These are phyloP conservation scores for Peronospora destructor DNA, from an alignment of 352 stramenopile species.

Conservation along the genomic window DNA sequence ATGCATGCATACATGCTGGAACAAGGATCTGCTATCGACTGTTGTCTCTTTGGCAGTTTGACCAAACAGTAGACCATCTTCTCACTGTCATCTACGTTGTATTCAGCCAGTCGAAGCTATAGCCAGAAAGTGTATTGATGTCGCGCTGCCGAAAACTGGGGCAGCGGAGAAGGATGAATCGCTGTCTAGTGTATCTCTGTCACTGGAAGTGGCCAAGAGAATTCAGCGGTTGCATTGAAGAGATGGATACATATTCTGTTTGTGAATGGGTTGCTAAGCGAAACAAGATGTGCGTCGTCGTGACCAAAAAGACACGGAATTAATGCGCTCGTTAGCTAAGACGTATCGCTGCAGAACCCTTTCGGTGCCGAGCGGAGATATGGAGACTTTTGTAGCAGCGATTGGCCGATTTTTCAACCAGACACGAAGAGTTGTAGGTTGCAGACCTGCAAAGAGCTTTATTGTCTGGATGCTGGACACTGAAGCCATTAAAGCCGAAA, in stretches of 20 bases:
- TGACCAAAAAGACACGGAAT: conserved; percentile 33
- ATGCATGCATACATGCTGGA: conserved; percentile 57
- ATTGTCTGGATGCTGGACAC: conserved; percentile 5
- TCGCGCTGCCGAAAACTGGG: conserved; percentile 31
- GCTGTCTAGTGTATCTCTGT: conserved; percentile 39
- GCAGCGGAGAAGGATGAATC: conserved; percentile 25
- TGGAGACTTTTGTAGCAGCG: conserved; percentile 21
- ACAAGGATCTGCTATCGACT: conserved; percentile 42
- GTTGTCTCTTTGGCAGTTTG: conserved; percentile 62
- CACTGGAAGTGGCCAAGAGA: conserved; percentile 67
- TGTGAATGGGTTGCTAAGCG: conserved; percentile 38
- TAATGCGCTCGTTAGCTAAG: conserved; percentile 60
- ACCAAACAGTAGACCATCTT: conserved; percentile 44
- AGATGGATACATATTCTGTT: conserved; percentile 30
- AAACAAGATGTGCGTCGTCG: conserved; percentile 71
- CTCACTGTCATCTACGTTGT: conserved; percentile 57
- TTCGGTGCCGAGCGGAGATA: conserved; percentile 34
- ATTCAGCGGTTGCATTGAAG: conserved; percentile 41
- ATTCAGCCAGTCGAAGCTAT: conserved; percentile 35
- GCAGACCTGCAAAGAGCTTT: too few relatives aligned
- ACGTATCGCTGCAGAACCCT: too few relatives aligned
- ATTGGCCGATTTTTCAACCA: conserved; percentile 7
- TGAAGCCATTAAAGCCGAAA: conserved; percentile 1
- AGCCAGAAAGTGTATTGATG: conserved; percentile 52
- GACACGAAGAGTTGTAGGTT: conserved; percentile 30